Conservation (phyloP, 208 protist genomes). For the Acanthamoeba pearcei region DNA sequence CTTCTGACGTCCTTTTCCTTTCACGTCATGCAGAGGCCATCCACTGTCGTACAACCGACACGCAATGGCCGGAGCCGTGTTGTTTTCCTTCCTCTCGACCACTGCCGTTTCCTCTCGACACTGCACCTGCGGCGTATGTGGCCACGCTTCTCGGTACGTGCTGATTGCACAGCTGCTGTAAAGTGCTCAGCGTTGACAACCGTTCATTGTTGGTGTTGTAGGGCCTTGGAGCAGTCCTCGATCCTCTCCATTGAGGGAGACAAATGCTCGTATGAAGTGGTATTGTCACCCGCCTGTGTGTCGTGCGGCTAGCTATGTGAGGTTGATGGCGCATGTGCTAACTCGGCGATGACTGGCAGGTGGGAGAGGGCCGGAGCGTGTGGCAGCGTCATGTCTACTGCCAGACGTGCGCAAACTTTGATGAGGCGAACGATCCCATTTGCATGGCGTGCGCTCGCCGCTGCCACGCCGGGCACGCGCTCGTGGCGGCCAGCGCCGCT, state of each 20-base stretch:
- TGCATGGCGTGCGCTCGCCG: not conserved
- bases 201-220: not conserved
- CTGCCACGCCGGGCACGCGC: not conserved
- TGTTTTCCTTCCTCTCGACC: constrained; percentile 5
- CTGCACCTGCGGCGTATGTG: constrained; percentile 19
- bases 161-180: not conserved
- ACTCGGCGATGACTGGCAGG: not conserved
- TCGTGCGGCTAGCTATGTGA: too few species aligned
- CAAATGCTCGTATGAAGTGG: too few species aligned
- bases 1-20: not conserved
- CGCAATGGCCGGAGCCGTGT: not conserved
- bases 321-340: not conserved
- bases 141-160: not conserved
- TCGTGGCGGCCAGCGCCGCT: not conserved
- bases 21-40: not conserved
- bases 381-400: constrained; percentile 12
- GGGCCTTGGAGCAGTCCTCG: not conserved
- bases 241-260: too few species aligned
- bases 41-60: not conserved
- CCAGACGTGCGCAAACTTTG: not conserved
- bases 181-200: not conserved
- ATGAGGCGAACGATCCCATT: not conserved
- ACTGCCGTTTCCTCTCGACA: not conserved
- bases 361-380: not conserved
- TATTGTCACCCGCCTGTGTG: too few species aligned